Percentiles rank a stretch among this genome's conserved stretches.
These are phyloP conservation scores for Melaleuca quinquenervia DNA, from an alignment of 345 rosid species.

Conservation along the genomic window DNA sequence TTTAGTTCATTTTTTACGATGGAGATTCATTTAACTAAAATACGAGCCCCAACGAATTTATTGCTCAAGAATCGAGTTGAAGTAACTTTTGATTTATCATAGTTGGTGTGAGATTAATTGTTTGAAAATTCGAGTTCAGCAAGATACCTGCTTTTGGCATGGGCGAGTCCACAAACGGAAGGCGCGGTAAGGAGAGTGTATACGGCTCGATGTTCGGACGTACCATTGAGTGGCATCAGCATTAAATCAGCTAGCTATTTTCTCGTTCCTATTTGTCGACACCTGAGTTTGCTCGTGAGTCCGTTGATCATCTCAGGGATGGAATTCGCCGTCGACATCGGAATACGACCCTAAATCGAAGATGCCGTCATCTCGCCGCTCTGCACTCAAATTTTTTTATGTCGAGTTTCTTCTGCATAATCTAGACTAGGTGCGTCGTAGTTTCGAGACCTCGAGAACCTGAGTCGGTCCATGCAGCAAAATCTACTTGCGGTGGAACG, in stretches of 20 bases:
- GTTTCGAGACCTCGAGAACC: neutral
- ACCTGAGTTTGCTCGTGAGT: neutral
- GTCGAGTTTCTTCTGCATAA: neutral
- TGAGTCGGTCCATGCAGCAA: neutral
- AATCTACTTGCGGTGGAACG: neutral
- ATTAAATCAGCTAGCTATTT: neutral
- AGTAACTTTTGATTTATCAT: neutral
- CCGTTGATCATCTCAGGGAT: neutral
- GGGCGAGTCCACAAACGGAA: neutral
- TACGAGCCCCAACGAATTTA: neutral
- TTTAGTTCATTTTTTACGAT: neutral
- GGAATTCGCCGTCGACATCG: neutral
- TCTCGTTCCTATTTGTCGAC: neutral
- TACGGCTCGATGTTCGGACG: neutral
- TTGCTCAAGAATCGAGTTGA: neutral
- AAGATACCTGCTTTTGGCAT: neutral
- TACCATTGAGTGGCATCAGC: neutral
- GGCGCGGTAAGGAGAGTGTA: neutral
- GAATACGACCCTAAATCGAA: neutral
- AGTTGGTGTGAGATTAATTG: neutral
- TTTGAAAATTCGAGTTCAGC: neutral
- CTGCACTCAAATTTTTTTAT: neutral
- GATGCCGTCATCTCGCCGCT: neutral
- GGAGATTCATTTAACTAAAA: neutral
- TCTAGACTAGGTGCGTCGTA: neutral